A percentile compares a stretch with the other conserved stretches of the same genome.
Conservation (phyloP, 176 grass and related monocot genomes). For the Aechmea fasciata region DNA sequence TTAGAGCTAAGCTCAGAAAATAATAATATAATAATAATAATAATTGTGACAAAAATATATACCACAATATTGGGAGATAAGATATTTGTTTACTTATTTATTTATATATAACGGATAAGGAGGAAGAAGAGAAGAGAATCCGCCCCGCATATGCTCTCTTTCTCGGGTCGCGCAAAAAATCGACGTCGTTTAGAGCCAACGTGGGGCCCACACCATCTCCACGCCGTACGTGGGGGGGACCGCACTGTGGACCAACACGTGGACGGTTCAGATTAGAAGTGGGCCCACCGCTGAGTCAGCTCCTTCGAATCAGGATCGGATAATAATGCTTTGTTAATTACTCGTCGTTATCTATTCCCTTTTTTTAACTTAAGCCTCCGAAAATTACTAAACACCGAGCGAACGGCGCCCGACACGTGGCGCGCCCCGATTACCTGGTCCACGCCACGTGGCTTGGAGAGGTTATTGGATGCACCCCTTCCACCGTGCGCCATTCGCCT, state of each 20-base stretch:
- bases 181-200: neutral
- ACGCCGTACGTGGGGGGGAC: neutral
- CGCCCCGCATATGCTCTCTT: neutral
- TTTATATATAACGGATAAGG: too few species aligned
- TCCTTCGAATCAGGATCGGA: slow-evolving; percentile 19
- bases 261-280: neutral
- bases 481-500: slow-evolving; percentile 17
- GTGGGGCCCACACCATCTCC: neutral
- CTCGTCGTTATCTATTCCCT: neutral
- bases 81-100: too few species aligned
- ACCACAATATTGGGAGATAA: too few species aligned
- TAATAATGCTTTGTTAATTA: slow-evolving; percentile 18
- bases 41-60: too few species aligned
- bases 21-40: too few species aligned
- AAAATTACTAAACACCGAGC: slow-evolving; percentile 19
- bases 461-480: slow-evolving; percentile 42
- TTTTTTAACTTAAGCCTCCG: neutral
- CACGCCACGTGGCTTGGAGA: neutral
- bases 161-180: neutral
- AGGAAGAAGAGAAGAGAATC: neutral
- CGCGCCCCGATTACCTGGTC: neutral
- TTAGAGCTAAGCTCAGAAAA: too few species aligned
- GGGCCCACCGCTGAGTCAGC: slow-evolving; percentile 44
- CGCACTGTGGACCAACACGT: neutral
- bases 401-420: slow-evolving; percentile 32